Percentiles rank a stretch among this genome's conserved stretches.
Evolutionary conservation across 257 asterid species (phyloP).

Genomic region (Plantago elongata): DNA sequence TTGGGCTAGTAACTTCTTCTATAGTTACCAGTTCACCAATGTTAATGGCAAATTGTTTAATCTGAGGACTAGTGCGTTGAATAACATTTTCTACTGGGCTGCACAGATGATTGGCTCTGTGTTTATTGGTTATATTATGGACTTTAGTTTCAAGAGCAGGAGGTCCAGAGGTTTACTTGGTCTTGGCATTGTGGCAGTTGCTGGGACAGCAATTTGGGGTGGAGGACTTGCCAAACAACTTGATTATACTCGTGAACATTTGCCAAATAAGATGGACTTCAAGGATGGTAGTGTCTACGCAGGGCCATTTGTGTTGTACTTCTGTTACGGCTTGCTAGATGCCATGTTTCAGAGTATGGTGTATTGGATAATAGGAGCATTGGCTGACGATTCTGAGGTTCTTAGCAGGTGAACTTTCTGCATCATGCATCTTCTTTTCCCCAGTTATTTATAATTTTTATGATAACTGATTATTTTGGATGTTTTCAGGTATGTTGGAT

Average conservation of each 20-base stretch:
- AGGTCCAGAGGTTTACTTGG: constrained; percentile 59
- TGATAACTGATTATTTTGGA: background rate
- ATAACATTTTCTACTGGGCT: constrained; percentile 54
- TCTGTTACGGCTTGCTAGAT: constrained; percentile 82
- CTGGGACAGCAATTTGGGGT: constrained; percentile 68
- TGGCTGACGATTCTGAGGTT: constrained; percentile 83
- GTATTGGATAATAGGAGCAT: constrained; percentile 83
- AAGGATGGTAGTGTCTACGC: constrained; percentile 68
- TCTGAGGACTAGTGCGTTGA: constrained; percentile 76
- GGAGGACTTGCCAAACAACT: constrained; percentile 75
- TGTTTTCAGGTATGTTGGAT: constrained; percentile 42
- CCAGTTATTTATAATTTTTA: background rate
- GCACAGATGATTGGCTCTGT: constrained; percentile 95
- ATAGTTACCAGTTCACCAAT: constrained; percentile 82
- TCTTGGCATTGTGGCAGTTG: constrained; percentile 41
- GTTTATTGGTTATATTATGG: constrained; percentile 56
- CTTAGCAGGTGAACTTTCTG: constrained; percentile 61
- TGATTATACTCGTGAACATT: constrained; percentile 33
- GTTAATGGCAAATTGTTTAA: constrained; percentile 74
- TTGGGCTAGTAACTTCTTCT: constrained; percentile 91
- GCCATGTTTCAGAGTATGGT: constrained; percentile 96
- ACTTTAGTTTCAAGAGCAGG: constrained; percentile 63
- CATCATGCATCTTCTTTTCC: background rate
- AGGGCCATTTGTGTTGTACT: constrained; percentile 79
- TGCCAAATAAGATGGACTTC: constrained; percentile 50